A percentile compares a stretch with the other conserved stretches of the same genome.
These are phyloP conservation scores for Suhomyces panamericanus DNA, from an alignment of 1,139 yeast species.

Conservation along the genomic window DNA sequence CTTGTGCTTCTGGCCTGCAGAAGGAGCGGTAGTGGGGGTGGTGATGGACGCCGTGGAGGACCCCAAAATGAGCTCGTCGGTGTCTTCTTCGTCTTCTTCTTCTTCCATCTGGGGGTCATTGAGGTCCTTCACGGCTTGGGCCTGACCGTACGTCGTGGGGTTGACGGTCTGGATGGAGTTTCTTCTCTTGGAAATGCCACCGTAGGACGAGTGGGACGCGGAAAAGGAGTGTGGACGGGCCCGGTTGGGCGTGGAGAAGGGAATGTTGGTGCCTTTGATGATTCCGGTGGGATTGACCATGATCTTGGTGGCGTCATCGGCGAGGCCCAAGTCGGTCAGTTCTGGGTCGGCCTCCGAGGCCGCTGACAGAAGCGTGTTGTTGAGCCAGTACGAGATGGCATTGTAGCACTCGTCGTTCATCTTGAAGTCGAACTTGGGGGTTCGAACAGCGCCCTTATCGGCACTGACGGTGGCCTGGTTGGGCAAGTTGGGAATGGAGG, in stretches of 20 bases:
- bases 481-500: slow-evolving; percentile 14
- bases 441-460: slow-evolving; percentile 1
- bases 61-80: slow-evolving; percentile 5
- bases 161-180: slow-evolving; percentile 13
- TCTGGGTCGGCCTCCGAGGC: slow-evolving; percentile 5
- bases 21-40: background rate
- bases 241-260: slow-evolving; percentile 3
- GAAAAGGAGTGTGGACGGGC: slow-evolving; percentile 15
- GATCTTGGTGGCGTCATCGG: slow-evolving; percentile 14
- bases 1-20: slow-evolving; percentile 18
- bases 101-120: slow-evolving; percentile 8
- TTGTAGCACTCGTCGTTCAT: slow-evolving; percentile 45
- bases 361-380: slow-evolving; percentile 16
- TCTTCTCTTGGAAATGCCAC: slow-evolving; percentile 13
- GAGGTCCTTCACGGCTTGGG: slow-evolving; percentile 2
- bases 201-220: slow-evolving; percentile 12
- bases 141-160: slow-evolving; percentile 8
- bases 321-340: slow-evolving; percentile 1
- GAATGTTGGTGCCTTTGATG: slow-evolving; percentile 11
- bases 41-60: slow-evolving; percentile 1
- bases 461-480: slow-evolving; percentile 10
- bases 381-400: slow-evolving; percentile 42
- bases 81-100: slow-evolving; percentile 11
- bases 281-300: slow-evolving; percentile 17
- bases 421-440: slow-evolving; percentile 30